These are phyloP conservation scores for Fusarium cicatricum DNA, from an alignment of 2,329 filamentous ascomycete species.

Conservation along the genomic window DNA sequence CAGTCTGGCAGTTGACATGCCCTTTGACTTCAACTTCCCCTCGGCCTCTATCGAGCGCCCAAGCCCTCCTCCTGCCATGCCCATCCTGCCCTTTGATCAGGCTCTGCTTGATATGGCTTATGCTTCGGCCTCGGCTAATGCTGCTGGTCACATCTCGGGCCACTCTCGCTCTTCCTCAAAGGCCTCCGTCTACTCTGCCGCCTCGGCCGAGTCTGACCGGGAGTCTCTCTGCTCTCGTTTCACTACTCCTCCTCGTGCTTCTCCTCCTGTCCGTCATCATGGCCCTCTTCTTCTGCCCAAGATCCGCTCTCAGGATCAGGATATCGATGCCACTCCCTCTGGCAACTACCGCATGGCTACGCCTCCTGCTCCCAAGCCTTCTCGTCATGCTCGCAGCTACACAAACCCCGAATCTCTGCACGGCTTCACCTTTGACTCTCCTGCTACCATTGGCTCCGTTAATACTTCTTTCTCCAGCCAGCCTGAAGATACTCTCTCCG, in stretches of 20 bases:
- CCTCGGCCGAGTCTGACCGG: slow-evolving; percentile 66
- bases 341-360: slow-evolving; percentile 47
- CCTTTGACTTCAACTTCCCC: slow-evolving; percentile 68
- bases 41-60: slow-evolving; percentile 45
- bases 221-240: slow-evolving; percentile 74
- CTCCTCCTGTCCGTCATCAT: slow-evolving; percentile 78
- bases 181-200: slow-evolving; percentile 66
- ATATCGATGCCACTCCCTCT: slow-evolving; percentile 66
- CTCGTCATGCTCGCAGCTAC: slow-evolving; percentile 65
- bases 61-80: slow-evolving; percentile 42
- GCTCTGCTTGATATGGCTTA: slow-evolving; percentile 65
- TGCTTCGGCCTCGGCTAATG: slow-evolving; percentile 34
- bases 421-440: slow-evolving; percentile 45
- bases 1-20: slow-evolving; percentile 69
- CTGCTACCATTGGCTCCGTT: slow-evolving; percentile 41
- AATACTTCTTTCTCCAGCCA: slow-evolving; percentile 52
- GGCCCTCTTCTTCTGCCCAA: slow-evolving; percentile 84
- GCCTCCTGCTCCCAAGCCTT: slow-evolving; percentile 41
- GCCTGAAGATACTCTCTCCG: slow-evolving; percentile 39
- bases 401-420: slow-evolving; percentile 67
- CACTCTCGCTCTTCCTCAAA: slow-evolving; percentile 72
- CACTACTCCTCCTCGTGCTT: slow-evolving; percentile 71
- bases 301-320: slow-evolving; percentile 85
- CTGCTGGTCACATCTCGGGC: slow-evolving; percentile 46
- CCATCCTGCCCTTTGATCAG: slow-evolving; percentile 61